phyloP scores from a whole-genome alignment of 2,329 filamentous ascomycete genomes.

The Venturia asperata region DNA sequence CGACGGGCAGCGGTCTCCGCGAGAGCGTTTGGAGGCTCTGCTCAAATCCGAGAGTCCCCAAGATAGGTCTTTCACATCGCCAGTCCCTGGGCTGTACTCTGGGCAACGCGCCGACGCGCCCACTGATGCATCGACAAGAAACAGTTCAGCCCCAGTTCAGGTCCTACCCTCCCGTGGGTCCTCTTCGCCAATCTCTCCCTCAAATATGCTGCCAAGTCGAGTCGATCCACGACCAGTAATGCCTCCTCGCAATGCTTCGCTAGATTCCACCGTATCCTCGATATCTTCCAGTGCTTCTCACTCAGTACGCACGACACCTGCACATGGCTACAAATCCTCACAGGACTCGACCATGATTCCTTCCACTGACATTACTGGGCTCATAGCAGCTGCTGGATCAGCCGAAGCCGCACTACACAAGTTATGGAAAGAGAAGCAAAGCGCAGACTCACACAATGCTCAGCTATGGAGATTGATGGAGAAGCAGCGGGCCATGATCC shows the following conservation, averaged over 20 bases:
- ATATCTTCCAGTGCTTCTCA: conserved; percentile 37
- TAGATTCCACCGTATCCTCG: conserved; percentile 82
- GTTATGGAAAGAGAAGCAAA: conserved; percentile 83
- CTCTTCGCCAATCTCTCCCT: conserved; percentile 21
- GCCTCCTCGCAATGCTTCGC: conserved; percentile 69
- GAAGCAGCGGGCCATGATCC: conserved; percentile 89
- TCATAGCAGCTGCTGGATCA: conserved; percentile 80
- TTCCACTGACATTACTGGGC: conserved; percentile 67
- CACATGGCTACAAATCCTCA: conserved; percentile 51
- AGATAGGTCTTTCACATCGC: conserved; percentile 9
- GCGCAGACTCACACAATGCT: conserved; percentile 78
- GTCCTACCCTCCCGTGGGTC: conserved; percentile 28
- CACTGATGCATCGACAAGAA: conserved; percentile 26
- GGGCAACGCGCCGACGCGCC: conserved; percentile 22
- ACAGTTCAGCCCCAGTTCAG: conserved; percentile 32
- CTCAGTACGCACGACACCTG: conserved; percentile 48
- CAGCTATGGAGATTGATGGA: conserved; percentile 95
- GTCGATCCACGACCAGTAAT: conserved; percentile 29
- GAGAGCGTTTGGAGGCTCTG: conserved; percentile 34
- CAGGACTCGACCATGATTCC: conserved; percentile 43
- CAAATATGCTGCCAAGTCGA: conserved; percentile 24
- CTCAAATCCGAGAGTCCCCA: conserved; percentile 25
- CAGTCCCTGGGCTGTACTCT: not conserved
- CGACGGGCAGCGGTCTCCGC: conserved; percentile 32
- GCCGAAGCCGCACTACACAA: conserved; percentile 84